Conservation (phyloP, 352 stramenopile species). For the Nothophytophthora sp. region DNA sequence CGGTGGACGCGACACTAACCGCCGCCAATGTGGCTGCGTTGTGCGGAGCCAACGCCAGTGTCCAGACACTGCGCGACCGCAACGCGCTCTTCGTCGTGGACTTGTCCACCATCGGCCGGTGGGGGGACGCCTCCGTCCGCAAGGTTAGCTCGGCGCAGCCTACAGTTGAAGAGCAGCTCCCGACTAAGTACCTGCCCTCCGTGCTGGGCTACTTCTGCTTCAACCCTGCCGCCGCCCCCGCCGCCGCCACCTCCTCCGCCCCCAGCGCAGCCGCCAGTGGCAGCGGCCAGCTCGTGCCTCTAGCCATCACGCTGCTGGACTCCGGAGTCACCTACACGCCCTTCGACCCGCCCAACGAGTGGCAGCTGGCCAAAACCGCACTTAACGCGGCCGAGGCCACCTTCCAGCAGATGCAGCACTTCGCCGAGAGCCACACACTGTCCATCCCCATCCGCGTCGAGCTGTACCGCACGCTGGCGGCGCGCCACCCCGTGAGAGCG, state of each 20-base stretch:
- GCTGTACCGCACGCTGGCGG: slow-evolving; percentile 31
- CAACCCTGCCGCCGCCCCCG: slow-evolving; percentile 15
- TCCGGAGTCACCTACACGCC: slow-evolving; percentile 47
- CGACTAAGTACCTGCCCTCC: slow-evolving; percentile 40
- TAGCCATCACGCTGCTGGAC: slow-evolving; percentile 47
- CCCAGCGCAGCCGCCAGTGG: too few species aligned
- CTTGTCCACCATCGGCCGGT: slow-evolving; percentile 33
- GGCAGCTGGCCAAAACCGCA: slow-evolving; percentile 49
- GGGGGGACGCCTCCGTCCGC: slow-evolving; percentile 4
- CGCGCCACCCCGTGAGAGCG: slow-evolving; percentile 32
- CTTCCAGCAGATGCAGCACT: slow-evolving; percentile 58
- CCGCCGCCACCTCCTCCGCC: too few species aligned
- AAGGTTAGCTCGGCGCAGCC: slow-evolving; percentile 23
- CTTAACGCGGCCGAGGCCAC: slow-evolving; percentile 43
- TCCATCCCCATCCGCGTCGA: slow-evolving; percentile 53
- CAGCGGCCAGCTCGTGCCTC: slow-evolving; percentile 34
- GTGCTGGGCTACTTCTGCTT: slow-evolving; percentile 48
- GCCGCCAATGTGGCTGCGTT: slow-evolving; percentile 25
- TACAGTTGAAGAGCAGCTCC: neutral
- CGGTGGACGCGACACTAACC: slow-evolving; percentile 25
- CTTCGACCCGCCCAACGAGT: slow-evolving; percentile 39
- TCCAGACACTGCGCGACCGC: slow-evolving; percentile 11
- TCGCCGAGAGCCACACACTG: slow-evolving; percentile 48
- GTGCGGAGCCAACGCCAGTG: slow-evolving; percentile 24
- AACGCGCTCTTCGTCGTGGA: slow-evolving; percentile 43